Conservation (phyloP, 768 basidiomycete species). For the Pleurotus cornucopiae region DNA sequence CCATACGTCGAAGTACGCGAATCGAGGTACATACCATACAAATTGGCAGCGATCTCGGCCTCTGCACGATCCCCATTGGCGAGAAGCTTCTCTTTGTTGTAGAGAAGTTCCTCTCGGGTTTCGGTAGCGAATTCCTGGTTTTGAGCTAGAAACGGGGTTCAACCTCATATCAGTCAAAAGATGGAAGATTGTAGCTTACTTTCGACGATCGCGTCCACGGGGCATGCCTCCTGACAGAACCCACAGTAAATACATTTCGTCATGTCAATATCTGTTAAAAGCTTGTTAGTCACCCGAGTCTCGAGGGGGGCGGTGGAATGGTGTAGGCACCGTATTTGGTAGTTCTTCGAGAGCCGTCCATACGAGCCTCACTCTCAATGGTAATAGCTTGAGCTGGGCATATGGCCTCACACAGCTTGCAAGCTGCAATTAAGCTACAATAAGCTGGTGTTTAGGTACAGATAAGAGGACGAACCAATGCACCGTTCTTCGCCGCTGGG, state of each 20-base stretch:
- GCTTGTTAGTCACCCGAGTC: conserved; percentile 4
- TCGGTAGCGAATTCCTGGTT: conserved; percentile 98
- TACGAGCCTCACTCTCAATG: conserved; percentile 94
- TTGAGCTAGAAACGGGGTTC: conserved; percentile 57
- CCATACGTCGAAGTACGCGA: conserved; percentile 11
- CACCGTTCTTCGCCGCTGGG: conserved; percentile 98
- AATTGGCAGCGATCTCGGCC: conserved; percentile 95
- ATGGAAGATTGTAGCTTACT: conserved; percentile 49
- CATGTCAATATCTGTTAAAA: conserved; percentile 89
- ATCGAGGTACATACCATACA: conserved; percentile 52
- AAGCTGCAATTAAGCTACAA: conserved; percentile 49
- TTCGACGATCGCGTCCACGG: conserved; percentile 99
- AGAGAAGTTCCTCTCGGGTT: conserved; percentile 95
- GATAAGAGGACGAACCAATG: conserved; percentile 65
- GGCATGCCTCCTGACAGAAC: conserved; percentile 99
- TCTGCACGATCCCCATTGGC: conserved; percentile 96
- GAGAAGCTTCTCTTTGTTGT: conserved; percentile 98
- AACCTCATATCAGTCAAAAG: conserved; percentile 9
- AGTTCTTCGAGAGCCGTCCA: conserved; percentile 93
- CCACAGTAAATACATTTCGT: conserved; percentile 99
- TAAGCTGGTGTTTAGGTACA: conserved; percentile 2
- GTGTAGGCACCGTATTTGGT: conserved; percentile 83
- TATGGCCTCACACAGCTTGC: conserved; percentile 98
- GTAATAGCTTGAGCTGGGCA: conserved; percentile 99
- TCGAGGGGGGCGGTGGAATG: conserved; percentile 8